These are phyloP conservation scores for Fraxinus velutina DNA, from an alignment of 305 asterid species.

Conservation along the genomic window DNA sequence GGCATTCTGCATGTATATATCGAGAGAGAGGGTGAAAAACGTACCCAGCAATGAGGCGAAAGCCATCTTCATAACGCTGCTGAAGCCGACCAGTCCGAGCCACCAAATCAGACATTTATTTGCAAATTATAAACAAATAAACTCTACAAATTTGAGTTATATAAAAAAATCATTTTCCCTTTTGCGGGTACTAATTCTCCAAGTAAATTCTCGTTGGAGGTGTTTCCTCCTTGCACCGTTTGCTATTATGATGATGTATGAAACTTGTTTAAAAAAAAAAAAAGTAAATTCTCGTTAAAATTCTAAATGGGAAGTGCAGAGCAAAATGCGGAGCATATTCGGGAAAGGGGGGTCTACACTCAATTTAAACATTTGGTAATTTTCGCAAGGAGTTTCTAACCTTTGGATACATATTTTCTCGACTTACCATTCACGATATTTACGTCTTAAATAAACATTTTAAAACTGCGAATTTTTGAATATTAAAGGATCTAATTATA, in stretches of 20 bases:
- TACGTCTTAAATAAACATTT: no score
- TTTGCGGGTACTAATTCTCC: conserved; percentile 17
- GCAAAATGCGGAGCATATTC: conserved; percentile 10
- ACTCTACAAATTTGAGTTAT: conserved; percentile 22
- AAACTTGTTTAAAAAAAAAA: no score
- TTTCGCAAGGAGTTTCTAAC: no score
- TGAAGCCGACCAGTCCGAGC: conserved; percentile 71
- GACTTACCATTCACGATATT: no score
- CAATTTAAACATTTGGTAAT: not conserved
- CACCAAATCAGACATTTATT: conserved; percentile 56
- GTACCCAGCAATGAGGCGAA: conserved; percentile 57
- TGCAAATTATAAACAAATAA: not conserved
- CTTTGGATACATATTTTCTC: no score
- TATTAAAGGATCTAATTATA: no score
- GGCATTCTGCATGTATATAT: conserved; percentile 24
- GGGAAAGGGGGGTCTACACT: not conserved
- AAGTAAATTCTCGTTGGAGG: not conserved
- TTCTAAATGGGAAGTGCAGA: conserved; percentile 18
- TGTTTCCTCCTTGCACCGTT: no score
- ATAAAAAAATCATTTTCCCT: conserved; percentile 9
- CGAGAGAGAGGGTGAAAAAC: not conserved
- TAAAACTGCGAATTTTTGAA: no score
- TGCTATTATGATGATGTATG: no score
- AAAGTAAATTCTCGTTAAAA: not conserved
- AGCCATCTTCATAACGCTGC: conserved; percentile 65